phyloP scores from a whole-genome alignment of 2,329 filamentous ascomycete species.

The Dactylellina drechsleri region DNA sequence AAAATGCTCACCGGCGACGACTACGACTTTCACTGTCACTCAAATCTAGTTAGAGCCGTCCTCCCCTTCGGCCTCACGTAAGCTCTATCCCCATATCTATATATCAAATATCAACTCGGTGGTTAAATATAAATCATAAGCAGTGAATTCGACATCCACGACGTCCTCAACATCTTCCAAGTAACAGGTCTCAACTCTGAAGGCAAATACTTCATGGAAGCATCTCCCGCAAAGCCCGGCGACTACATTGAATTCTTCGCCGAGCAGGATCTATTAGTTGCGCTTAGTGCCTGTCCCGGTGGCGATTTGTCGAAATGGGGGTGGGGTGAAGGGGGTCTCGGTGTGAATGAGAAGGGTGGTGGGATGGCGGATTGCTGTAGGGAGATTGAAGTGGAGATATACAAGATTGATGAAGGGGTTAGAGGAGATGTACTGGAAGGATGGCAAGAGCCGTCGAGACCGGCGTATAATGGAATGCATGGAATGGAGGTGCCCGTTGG shows the following conservation, averaged over 20 bases:
- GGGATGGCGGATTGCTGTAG: constrained; percentile 36
- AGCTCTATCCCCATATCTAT: no score
- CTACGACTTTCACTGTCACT: constrained; percentile 86
- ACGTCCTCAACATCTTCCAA: constrained; percentile 87
- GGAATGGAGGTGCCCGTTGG: constrained; percentile 29
- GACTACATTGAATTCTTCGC: constrained; percentile 81
- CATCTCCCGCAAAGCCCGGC: constrained; percentile 67
- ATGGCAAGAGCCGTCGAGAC: constrained; percentile 21
- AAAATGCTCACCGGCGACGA: constrained; percentile 74
- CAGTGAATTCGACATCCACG: constrained; percentile 79
- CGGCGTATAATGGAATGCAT: constrained; percentile 27
- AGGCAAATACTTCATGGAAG: constrained; percentile 80
- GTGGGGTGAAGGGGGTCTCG: constrained; percentile 27
- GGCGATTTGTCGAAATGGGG: constrained; percentile 35
- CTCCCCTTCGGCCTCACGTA: constrained; percentile 71
- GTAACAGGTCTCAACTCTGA: constrained; percentile 79
- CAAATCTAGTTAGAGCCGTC: constrained; percentile 79
- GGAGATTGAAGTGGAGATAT: constrained; percentile 27
- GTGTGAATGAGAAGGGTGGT: neutral
- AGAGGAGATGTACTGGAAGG: constrained; percentile 5
- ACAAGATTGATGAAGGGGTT: constrained; percentile 23
- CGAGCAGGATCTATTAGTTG: constrained; percentile 77
- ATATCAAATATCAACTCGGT: no score
- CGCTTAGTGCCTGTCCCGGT: constrained; percentile 63
- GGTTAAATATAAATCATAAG: no score